Evolutionary conservation across 345 rosid genomes (phyloP).

Genomic region (Sonneratia caseolaris): DNA sequence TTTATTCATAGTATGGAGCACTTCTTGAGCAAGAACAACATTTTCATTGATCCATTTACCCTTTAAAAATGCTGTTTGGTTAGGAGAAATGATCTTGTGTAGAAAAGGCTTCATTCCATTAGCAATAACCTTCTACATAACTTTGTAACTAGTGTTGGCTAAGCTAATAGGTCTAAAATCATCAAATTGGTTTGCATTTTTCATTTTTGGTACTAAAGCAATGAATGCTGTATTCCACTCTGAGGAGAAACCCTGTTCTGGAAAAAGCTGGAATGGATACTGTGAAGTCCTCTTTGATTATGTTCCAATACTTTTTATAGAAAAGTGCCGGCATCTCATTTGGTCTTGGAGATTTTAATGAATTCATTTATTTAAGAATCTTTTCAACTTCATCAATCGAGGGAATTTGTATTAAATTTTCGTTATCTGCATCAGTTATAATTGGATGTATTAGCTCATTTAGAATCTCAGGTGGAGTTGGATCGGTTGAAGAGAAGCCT

Average conservation of each 20-base stretch:
- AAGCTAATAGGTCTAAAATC: background rate
- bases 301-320: background rate
- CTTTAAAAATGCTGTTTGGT: background rate
- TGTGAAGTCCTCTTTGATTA: background rate
- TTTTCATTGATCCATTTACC: background rate
- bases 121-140: background rate
- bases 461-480: too few relatives aligned
- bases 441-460: background rate
- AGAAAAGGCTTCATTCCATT: background rate
- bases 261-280: background rate
- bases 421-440: background rate
- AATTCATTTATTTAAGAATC: accelerated
- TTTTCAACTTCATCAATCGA: too few relatives aligned
- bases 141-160: background rate
- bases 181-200: background rate
- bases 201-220: background rate
- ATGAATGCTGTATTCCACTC: background rate
- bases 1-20: background rate
- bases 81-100: background rate
- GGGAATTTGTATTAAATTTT: background rate
- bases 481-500: too few relatives aligned
- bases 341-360: background rate
- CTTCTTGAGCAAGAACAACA: background rate
- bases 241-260: background rate
- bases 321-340: background rate